phyloP scores from a whole-genome alignment of 345 rosid species.

The Sisymbrium irio region DNA sequence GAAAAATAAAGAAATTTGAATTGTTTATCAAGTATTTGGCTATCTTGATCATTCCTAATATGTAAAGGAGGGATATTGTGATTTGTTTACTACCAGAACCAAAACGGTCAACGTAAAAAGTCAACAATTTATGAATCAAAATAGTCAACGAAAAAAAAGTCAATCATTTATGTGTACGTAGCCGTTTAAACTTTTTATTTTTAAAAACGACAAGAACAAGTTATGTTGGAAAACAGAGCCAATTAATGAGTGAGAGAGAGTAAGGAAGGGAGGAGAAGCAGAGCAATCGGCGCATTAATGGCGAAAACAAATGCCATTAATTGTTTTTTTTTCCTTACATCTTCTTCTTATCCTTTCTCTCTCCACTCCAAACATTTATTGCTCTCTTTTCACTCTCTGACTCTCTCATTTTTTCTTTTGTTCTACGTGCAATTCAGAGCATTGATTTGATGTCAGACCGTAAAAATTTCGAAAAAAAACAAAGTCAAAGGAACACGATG shows the following conservation, averaged over 20 bases:
- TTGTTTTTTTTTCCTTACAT: constrained; percentile 48
- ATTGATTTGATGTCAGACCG: constrained; percentile 39
- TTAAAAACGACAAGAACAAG: not conserved
- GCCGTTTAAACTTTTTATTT: not conserved
- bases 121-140: not conserved
- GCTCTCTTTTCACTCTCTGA: constrained; percentile 30
- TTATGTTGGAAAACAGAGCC: constrained; percentile 5
- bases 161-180: not conserved
- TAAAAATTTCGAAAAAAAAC: constrained; percentile 12
- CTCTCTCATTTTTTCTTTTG: constrained; percentile 21
- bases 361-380: constrained; percentile 34
- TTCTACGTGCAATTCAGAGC: constrained; percentile 29
- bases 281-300: constrained; percentile 55
- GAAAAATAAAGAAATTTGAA: not conserved
- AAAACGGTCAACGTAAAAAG: not conserved
- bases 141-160: not conserved
- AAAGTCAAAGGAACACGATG: constrained; percentile 34
- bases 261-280: constrained; percentile 31
- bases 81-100: too few relatives aligned
- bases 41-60: not conserved
- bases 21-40: not conserved
- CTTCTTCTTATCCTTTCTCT: constrained; percentile 39
- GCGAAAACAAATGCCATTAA: constrained; percentile 50
- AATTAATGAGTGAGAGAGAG: constrained; percentile 29
- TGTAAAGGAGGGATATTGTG: too few relatives aligned